Evolutionary conservation across 805 yeast genomes (phyloP).

Genomic region (Cyberlindnera mycetangii): DNA sequence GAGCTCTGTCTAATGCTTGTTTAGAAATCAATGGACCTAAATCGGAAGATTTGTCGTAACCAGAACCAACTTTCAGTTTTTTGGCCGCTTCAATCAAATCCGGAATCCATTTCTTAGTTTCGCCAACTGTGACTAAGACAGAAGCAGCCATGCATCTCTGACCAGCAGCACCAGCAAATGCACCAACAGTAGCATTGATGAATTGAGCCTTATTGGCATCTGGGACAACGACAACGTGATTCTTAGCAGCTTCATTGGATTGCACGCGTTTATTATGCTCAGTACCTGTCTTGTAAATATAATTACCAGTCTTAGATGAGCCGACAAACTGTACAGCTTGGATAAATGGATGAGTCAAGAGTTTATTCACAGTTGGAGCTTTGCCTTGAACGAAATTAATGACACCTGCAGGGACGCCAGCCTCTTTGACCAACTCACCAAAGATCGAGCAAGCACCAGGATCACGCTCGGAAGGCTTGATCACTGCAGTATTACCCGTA

Average conservation of each 20-base stretch:
- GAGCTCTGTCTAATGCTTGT: constrained; percentile 48
- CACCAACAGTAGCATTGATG: constrained; percentile 64
- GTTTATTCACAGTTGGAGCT: constrained; percentile 66
- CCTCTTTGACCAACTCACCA: constrained; percentile 64
- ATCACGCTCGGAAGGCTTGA: constrained; percentile 70
- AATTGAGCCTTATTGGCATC: constrained; percentile 67
- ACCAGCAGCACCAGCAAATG: constrained; percentile 83
- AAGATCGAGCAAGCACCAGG: constrained; percentile 76
- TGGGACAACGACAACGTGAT: constrained; percentile 69
- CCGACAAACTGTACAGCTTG: constrained; percentile 78
- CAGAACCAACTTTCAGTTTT: constrained; percentile 57
- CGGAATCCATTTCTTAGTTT: constrained; percentile 55
- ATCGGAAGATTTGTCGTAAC: constrained; percentile 59
- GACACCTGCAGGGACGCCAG: constrained; percentile 73
- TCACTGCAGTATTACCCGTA: constrained; percentile 71
- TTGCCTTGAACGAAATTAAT: constrained; percentile 70
- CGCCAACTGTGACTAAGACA: constrained; percentile 68
- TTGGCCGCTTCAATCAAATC: constrained; percentile 60
- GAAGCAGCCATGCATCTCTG: constrained; percentile 83
- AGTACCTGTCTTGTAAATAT: constrained; percentile 63
- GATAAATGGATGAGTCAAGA: constrained; percentile 66
- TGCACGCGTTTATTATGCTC: constrained; percentile 76
- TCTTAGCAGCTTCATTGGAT: constrained; percentile 75
- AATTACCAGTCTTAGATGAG: constrained; percentile 70
- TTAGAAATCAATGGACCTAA: constrained; percentile 71